Conservation (phyloP, 1,139 yeast genomes). For the Hyphopichia pseudoburtonii region DNA sequence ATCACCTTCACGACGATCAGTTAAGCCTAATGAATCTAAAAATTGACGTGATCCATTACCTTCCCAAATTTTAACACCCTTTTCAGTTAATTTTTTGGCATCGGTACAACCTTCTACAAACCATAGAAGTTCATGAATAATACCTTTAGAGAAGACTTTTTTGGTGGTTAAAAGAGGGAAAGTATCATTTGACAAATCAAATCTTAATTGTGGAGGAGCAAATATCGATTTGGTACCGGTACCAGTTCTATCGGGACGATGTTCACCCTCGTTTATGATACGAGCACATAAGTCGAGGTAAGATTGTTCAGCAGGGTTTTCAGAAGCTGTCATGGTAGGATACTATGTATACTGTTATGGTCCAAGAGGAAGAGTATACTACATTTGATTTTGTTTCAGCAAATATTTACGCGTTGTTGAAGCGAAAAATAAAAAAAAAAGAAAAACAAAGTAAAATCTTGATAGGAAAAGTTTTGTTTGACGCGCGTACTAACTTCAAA, state of each 20-base stretch:
- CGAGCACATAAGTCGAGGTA: constrained; percentile 78
- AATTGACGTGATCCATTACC: constrained; percentile 97
- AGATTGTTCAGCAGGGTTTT: constrained; percentile 68
- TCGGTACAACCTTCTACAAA: constrained; percentile 89
- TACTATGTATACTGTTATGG: too few relatives aligned
- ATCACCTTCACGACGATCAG: constrained; percentile 85
- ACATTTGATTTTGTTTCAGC: too few relatives aligned
- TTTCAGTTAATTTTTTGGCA: constrained; percentile 71
- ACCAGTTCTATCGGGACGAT: constrained; percentile 94
- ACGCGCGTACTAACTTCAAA: too few relatives aligned
- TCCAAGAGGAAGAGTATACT: too few relatives aligned
- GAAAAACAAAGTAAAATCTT: too few relatives aligned
- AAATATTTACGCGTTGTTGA: too few relatives aligned
- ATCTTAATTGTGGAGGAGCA: constrained; percentile 95
- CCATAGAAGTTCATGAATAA: constrained; percentile 89
- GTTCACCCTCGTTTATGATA: constrained; percentile 82
- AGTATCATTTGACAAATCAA: constrained; percentile 65
- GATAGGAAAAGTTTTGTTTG: too few relatives aligned
- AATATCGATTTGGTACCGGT: constrained; percentile 90
- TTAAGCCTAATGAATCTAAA: constrained; percentile 78
- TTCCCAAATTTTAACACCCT: constrained; percentile 96
- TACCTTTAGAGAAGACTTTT: constrained; percentile 86
- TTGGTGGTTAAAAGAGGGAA: constrained; percentile 93
- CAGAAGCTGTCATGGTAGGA: constrained; percentile 27
- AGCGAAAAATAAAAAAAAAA: too few relatives aligned